These are phyloP conservation scores for Trifolium repens DNA, from an alignment of 306 rosid genomes.

Conservation along the genomic window DNA sequence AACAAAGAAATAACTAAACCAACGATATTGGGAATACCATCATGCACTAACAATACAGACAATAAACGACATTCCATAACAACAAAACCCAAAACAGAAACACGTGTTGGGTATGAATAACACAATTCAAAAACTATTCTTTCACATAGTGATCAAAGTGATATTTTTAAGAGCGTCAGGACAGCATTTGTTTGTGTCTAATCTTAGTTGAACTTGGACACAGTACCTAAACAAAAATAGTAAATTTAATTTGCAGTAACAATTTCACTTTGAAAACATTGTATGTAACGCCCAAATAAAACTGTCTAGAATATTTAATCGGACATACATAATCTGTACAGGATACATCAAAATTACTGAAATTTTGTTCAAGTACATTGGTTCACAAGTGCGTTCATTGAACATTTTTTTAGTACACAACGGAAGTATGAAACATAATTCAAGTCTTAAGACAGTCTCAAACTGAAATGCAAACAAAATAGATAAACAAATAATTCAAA, in stretches of 20 bases:
- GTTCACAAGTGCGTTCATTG: no score
- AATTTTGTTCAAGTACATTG: no score
- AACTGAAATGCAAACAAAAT: no score
- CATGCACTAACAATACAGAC: not conserved
- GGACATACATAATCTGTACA: no score
- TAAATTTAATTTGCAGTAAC: slow-evolving; percentile 6
- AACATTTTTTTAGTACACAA: no score
- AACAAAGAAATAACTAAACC: not conserved
- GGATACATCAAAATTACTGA: no score
- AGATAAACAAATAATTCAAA: no score
- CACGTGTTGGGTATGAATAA: not conserved
- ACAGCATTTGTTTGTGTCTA: not conserved
- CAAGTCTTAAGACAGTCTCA: no score
- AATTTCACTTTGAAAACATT: not conserved
- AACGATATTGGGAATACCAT: not conserved
- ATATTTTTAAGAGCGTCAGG: not conserved
- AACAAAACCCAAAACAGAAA: not conserved
- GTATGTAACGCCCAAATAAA: not conserved
- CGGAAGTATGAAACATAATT: no score
- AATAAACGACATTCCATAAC: not conserved
- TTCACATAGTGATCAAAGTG: not conserved
- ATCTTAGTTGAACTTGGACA: not conserved
- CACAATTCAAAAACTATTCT: not conserved
- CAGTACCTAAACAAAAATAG: not conserved
- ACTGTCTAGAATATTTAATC: no score